Evolutionary conservation across 169 alveolate species (phyloP), one percentile per base, ranked within the genome.

Genomic region (Plasmodium blacklocki): DNA sequence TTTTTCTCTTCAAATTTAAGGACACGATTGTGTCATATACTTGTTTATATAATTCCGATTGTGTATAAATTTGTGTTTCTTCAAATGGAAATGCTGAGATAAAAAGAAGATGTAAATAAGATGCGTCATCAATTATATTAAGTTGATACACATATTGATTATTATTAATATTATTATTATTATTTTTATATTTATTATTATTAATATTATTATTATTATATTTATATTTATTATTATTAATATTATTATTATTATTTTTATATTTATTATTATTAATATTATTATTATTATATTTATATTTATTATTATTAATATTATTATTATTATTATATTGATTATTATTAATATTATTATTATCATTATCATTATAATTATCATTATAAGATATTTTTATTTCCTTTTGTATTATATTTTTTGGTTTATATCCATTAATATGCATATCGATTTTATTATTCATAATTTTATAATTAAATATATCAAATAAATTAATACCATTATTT

Each of bases 1-100:
- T 21, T 49, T 14, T 49, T 21, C 76, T 58, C n/a, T 39, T 29
- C 12, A 83, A 26, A n/a, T 26, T 21, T 52, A 83, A 62, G 4
- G 85, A 83, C 4, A 39, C 52, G 1, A 83, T 49, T n/a, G 70
- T 15, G 19, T 83, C 83, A 54, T 68, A 83, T 11, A 83, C 56
- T 15, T 83, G 67, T n/a, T 83, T 72, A 49, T 83, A 83, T 43
- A 83, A 45, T 29, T 23, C 45, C 23, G 91, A 83, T 12, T 78
- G 56, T 12, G 91, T 29, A 43, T 67, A 49, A 12, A 68, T 39
- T 5, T 52, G 83, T 14, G 21, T 59, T 68, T 8, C 67, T 14
- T 11, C 14, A n/a, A 83, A 47, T 45, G 91, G 91, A 19, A 83
- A 83, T 11, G 62, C 18, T 2, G 60, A 21, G 9, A 83, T 23